These are phyloP conservation scores for Rhizopogon parksii DNA, from an alignment of 1,284 basidiomycete species.

Conservation along the genomic window DNA sequence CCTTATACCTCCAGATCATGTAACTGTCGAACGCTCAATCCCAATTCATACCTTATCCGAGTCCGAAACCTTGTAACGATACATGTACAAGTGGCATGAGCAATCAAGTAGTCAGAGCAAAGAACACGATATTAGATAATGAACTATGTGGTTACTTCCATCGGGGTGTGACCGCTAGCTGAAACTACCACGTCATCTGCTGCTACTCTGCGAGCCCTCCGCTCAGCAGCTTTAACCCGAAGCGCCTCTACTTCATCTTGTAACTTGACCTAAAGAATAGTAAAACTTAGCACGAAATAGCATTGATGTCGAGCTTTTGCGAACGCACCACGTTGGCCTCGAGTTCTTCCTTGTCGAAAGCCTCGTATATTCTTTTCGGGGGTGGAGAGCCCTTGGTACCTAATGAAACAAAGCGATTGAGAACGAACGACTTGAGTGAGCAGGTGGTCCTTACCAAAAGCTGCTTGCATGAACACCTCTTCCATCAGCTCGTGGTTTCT, in stretches of 20 bases:
- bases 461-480: slow-evolving; percentile 67
- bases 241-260: slow-evolving; percentile 23
- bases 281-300: slow-evolving; percentile 1
- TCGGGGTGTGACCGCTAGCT: slow-evolving; percentile 28
- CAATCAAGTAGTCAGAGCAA: too few species aligned
- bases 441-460: slow-evolving; percentile 43
- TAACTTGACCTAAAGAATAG: slow-evolving; percentile 18
- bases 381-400: slow-evolving; percentile 39
- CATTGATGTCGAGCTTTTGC: neutral
- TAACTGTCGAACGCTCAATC: neutral
- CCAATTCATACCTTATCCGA: too few species aligned
- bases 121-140: neutral
- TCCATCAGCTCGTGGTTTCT: slow-evolving; percentile 79
- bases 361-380: slow-evolving; percentile 43
- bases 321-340: slow-evolving; percentile 50
- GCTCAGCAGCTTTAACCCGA: slow-evolving; percentile 28
- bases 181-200: slow-evolving; percentile 27
- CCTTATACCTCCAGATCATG: too few species aligned
- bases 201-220: slow-evolving; percentile 22
- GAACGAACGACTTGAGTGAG: neutral
- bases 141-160: slow-evolving; percentile 23
- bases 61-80: too few species aligned
- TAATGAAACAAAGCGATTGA: slow-evolving; percentile 18
- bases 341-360: slow-evolving; percentile 54
- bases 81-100: too few species aligned